Evolutionary conservation across 805 yeast genomes (phyloP).

Genomic region (Tetrapisispora phaffii): DNA sequence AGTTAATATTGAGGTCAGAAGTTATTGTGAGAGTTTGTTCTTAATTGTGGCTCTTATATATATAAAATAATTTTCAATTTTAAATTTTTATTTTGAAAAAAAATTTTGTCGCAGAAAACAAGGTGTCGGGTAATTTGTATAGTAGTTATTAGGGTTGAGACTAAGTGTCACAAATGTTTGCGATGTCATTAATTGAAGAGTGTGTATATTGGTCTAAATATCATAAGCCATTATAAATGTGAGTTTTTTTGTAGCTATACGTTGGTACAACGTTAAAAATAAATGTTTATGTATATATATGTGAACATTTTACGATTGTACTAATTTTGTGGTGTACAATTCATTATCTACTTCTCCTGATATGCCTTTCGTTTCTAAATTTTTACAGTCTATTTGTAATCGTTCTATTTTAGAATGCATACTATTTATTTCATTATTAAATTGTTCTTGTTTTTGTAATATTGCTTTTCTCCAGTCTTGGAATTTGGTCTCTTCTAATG

Average conservation of each 20-base stretch:
- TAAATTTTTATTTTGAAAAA: too few species aligned
- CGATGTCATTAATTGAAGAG: not conserved
- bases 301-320: not conserved
- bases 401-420: slow-evolving; percentile 31
- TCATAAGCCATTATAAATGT: too few species aligned
- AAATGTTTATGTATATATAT: too few species aligned
- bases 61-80: too few species aligned
- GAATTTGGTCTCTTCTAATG: slow-evolving; percentile 45
- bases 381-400: slow-evolving; percentile 29
- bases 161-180: not conserved
- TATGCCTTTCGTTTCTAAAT: slow-evolving; percentile 11
- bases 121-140: not conserved
- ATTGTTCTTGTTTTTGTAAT: slow-evolving; percentile 43
- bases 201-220: too few species aligned
- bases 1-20: too few species aligned
- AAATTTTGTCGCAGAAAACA: not conserved
- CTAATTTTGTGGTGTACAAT: not conserved
- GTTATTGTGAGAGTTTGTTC: too few species aligned
- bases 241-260: too few species aligned
- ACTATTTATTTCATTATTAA: slow-evolving; percentile 45
- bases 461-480: slow-evolving; percentile 53
- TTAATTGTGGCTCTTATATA: too few species aligned
- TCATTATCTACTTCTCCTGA: not conserved
- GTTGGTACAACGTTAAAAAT: too few species aligned
- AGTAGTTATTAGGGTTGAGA: not conserved